Evolutionary conservation across 345 rosid genomes (phyloP).

Genomic region (Ailanthus altissimus): DNA sequence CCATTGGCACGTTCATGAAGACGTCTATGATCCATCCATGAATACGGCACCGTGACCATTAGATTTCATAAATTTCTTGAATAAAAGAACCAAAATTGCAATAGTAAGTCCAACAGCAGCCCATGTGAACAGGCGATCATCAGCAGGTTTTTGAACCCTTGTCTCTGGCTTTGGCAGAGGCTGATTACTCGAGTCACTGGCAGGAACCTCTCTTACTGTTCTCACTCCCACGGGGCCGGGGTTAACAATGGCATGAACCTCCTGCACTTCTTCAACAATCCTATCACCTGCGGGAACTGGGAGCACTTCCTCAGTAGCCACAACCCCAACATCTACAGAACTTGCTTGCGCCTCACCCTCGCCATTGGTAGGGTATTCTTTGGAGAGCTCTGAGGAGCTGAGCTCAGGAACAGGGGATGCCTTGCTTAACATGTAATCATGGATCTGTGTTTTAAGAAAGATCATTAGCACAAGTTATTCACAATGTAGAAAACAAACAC

Average conservation of each 20-base stretch:
- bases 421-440: slow-evolving; percentile 83
- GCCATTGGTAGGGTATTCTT: slow-evolving; percentile 23
- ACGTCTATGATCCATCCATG: slow-evolving; percentile 73
- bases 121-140: slow-evolving; percentile 77
- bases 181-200: slow-evolving; percentile 26
- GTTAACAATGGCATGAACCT: slow-evolving; percentile 36
- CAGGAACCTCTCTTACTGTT: slow-evolving; percentile 38
- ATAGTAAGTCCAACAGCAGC: slow-evolving; percentile 87
- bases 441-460: slow-evolving; percentile 57
- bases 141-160: slow-evolving; percentile 64
- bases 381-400: slow-evolving; percentile 25
- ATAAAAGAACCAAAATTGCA: slow-evolving; percentile 79
- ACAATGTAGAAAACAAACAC: background rate
- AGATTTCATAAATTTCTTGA: slow-evolving; percentile 85
- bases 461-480: slow-evolving; percentile 1
- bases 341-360: slow-evolving; percentile 29
- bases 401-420: slow-evolving; percentile 63
- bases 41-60: slow-evolving; percentile 73
- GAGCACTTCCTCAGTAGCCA: slow-evolving; percentile 27
- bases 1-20: background rate
- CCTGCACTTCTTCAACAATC: slow-evolving; percentile 46
- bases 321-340: slow-evolving; percentile 17
- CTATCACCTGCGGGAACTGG: slow-evolving; percentile 42
- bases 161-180: slow-evolving; percentile 35
- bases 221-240: slow-evolving; percentile 32